Conservation (phyloP, 805 yeast species). For the Candida peoriensis region DNA sequence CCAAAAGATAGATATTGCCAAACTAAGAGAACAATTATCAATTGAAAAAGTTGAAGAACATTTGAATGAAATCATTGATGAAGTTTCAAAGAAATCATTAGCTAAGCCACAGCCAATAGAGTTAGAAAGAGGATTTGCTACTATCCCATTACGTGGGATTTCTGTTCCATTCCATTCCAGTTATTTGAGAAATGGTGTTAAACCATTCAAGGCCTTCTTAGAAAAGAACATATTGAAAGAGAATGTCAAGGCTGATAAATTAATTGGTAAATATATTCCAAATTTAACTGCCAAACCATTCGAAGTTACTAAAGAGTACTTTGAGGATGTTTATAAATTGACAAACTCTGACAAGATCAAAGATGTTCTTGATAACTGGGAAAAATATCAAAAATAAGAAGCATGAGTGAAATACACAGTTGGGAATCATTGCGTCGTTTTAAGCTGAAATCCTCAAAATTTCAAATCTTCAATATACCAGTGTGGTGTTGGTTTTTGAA, state of each 20-base stretch:
- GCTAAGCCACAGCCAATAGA: constrained; percentile 97
- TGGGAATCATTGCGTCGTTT: too few species aligned
- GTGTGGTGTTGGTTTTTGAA: constrained; percentile 22
- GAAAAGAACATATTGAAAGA: constrained; percentile 92
- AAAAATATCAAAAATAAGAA: constrained; percentile 48
- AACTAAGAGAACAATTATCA: constrained; percentile 75
- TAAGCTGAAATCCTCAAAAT: too few species aligned
- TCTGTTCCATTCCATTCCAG: constrained; percentile 99
- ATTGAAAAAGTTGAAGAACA: constrained; percentile 87
- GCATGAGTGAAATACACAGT: too few species aligned
- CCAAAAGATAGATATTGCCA: constrained; percentile 90
- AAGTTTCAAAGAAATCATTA: constrained; percentile 71
- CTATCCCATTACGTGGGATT: constrained; percentile 96
- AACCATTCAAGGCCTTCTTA: constrained; percentile 97
- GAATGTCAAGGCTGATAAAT: constrained; percentile 90
- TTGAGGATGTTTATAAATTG: constrained; percentile 89
- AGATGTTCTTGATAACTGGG: constrained; percentile 93
- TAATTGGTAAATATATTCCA: constrained; percentile 95
- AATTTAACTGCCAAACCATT: constrained; percentile 98
- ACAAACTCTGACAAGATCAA: constrained; percentile 91
- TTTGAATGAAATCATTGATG: constrained; percentile 80
- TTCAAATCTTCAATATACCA: too few species aligned
- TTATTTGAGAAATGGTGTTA: constrained; percentile 97
- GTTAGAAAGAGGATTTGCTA: constrained; percentile 96
- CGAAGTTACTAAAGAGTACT: constrained; percentile 92